Evolutionary conservation across 441 rosid genomes (phyloP), one percentile per base, ranked within the genome.

Genomic region (Iberis amara): DNA sequence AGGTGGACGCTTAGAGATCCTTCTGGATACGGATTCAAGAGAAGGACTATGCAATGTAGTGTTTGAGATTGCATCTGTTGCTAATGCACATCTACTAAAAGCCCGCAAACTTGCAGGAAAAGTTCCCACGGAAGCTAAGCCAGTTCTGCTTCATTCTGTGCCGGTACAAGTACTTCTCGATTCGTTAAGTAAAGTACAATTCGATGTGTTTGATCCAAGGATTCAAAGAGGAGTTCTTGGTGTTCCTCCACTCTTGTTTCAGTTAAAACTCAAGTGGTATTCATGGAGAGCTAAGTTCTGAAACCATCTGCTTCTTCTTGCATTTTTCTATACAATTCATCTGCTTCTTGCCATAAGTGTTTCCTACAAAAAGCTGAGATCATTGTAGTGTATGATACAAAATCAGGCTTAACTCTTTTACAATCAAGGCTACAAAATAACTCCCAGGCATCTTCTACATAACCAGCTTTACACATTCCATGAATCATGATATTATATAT

Each of bases 31-130:
- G 50, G 73, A 82, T 55, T 73, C 79, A 24, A 81, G 77, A 4
- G 88, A 82, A 66, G 70, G 85, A 31, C 68, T 82, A 33, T 71
- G 79, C 39, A 69, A 77, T 39, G 88, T 73, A 1, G 86, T 86
- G 44, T 86, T 79, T 57, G 97, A 86, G 58, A 83, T 89, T 61
- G 97, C 90, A 28, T 86, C 94, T 4, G 79, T 83, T 2, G 94
- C 97, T 36, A 83, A 89, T 68, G 74, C 52, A 11, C 95, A 89
- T 69, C 69, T 86, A 56, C 63, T 61, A 70, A 89, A 83, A 80
- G 89, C 94, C 32, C 90, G 86, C 11, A 86, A 74, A 44, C 72
- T 89, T 41, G 81, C 80, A 0, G 74, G 67, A 45, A 71, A 76
- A 5, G 71, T 89, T 47, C 94, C 94, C 0, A 5, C 26, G 5